Evolutionary conservation across 1,284 basidiomycete species (phyloP), one percentile per base, ranked within the genome.

Genomic region (Rhodotorula glutinis): DNA sequence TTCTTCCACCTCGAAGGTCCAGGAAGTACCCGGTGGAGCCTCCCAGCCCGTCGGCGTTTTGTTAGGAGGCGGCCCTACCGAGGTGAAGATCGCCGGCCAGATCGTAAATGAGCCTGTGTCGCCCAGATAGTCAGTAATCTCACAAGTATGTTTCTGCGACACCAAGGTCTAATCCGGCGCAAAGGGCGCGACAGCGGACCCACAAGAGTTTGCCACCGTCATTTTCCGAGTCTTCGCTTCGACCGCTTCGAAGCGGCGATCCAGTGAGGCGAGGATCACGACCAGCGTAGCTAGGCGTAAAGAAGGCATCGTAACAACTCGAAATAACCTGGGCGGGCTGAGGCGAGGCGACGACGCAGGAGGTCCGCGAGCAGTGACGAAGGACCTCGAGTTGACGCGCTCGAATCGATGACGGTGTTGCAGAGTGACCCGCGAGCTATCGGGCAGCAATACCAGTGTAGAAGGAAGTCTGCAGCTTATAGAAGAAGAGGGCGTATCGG

Each of bases 1-100:
- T 2, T 59, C 58, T 21, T 52, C 38, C 10, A 66, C 64, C 40
- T 58, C 55, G n/a, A 66, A 69, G 8, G 53, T 47, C 27, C 63
- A 9, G 5, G 41, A 53, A 8, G 64, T 38, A 0, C 67, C 67
- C 0, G 61, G 27, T n/a, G 43, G 38, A 19, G 58, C 58, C 25
- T 69, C 67, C 67, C 67, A 69, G 0, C 67, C 67, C 17, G 67
- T 69, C 19, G 43, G 30, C 44, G 60, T 54, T 4, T 51, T 27
- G 16, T 30, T 27, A 1, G 64, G 63, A 21, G 25, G 38, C 1
- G 53, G 54, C 3, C 64, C 67, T 14, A 63, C 64, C 4, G 54
- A 49, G 2, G 46, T 60, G 29, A 64, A 64, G 14, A 67, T 40
- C 0, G 40, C 66, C 0, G 61, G 61, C 61, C 61, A 67, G 8